Base-by-base conservation (phyloP, 176 grass and related monocot genomes). In the Otatea glauca region DNA sequence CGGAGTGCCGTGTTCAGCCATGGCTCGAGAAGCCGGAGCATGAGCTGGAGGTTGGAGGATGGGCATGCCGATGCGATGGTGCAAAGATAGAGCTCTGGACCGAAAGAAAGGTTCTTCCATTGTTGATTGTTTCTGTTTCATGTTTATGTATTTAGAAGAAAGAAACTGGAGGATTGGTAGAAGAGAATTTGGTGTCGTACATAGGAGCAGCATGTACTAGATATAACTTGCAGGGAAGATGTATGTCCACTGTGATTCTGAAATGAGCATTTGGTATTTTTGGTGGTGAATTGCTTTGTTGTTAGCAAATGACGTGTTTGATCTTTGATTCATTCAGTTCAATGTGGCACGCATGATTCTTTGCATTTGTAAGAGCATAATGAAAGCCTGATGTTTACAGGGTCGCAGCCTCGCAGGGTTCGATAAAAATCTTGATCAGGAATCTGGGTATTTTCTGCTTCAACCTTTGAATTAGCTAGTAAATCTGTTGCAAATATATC, bases 41-140 rank as follows among this genome's bases (percentile, higher is more conserved):
- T 78, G 14, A 92, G 87, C 72, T 97, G 90, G 89, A 88, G 87
- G 49, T 23, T 91, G 18, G 94, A 96, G 58, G 90, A 90, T 49
- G 76, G 68, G 8, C 84, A 92, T 0, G 75, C 88, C 16, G 89
- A 90, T 8, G 50, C 72, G 20, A 92, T 65, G 75, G 53, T 86
- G 80, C 84, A 91, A 48, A 84, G 89, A 84, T 87, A 79, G 84
- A n/a, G 20, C 72, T 60, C 72, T 60, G 20, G 4, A 32, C 21
- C n/a, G 0, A 47, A 58, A 11, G 15, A 53, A 65, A 74, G 44
- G 44, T 45, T 85, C 64, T 38, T 13, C 77, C 35, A 37, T 45
- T 85, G 71, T 38, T 13, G 83, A 1, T 89, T 75, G 70, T 37
- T 82, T 75, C 32, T 49, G 20, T 53, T 82, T 86, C 35, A 55